A percentile compares a stretch with the other conserved stretches of the same genome.
Conservation (phyloP, 441 rosid genomes). For the Jatropha podagrica region DNA sequence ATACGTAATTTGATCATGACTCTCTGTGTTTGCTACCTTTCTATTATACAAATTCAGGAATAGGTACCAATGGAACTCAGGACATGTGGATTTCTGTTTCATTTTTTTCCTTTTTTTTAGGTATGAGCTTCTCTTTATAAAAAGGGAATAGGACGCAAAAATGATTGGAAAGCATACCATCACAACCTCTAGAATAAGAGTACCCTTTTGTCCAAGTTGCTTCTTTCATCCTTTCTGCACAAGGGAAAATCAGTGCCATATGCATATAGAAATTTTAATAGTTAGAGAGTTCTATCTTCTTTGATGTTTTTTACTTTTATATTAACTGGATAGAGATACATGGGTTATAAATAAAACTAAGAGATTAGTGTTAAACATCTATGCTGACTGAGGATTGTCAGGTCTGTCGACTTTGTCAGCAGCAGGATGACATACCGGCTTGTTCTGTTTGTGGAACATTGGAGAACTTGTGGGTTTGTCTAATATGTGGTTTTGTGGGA, state of each 20-base stretch:
- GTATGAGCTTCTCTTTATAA: no score
- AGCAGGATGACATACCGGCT: constrained; percentile 71
- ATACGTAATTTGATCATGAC: no score
- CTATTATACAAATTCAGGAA: no score
- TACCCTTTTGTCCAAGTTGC: background rate
- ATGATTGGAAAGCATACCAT: no score
- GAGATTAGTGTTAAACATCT: background rate
- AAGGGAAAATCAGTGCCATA: background rate
- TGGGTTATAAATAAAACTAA: background rate
- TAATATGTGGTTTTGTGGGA: constrained; percentile 91
- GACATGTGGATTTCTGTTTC: no score
- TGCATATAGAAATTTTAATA: background rate
- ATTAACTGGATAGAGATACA: background rate
- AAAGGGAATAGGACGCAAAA: no score
- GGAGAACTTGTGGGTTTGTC: constrained; percentile 85
- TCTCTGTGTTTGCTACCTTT: no score
- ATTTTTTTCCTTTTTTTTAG: no score
- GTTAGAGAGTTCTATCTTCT: background rate
- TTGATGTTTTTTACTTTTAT: background rate
- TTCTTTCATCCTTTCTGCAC: background rate
- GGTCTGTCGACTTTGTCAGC: constrained; percentile 93
- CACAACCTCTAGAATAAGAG: no score
- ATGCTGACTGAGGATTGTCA: constrained; percentile 29
- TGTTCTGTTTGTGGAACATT: constrained; percentile 79
- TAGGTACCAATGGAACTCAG: no score